phyloP scores from a whole-genome alignment of 495 filamentous ascomycete genomes.

The Mytilinidion resinicola region DNA sequence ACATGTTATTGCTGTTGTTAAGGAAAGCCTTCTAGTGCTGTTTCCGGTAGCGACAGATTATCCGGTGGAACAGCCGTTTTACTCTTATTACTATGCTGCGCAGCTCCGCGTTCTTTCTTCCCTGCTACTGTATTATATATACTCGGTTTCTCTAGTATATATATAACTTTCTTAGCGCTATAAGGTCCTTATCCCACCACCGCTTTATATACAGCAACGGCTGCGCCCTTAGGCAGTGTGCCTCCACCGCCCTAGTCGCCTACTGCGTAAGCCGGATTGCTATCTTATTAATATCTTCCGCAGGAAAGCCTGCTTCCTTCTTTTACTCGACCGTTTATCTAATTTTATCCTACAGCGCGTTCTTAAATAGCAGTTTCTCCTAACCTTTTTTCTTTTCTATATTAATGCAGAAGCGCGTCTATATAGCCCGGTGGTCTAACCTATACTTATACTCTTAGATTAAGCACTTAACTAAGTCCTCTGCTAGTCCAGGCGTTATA shows the following conservation, averaged over 20 bases:
- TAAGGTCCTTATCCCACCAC: constrained; percentile 8
- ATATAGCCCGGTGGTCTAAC: no score
- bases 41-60: constrained; percentile 8
- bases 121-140: constrained; percentile 3
- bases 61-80: constrained; percentile 13
- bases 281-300: background rate
- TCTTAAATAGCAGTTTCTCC: background rate
- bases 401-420: no score
- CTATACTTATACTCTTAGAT: no score
- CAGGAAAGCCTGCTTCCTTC: background rate
- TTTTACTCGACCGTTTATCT: background rate
- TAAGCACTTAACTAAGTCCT: no score
- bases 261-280: background rate
- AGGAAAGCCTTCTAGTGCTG: constrained; percentile 8
- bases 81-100: constrained; percentile 4
- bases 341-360: background rate
- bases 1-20: constrained; percentile 7
- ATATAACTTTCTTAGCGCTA: constrained; percentile 6
- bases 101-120: constrained; percentile 6
- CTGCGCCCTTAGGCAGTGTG: background rate
- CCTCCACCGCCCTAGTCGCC: background rate
- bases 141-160: constrained; percentile 6
- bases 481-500: no score
- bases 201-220: constrained; percentile 3
- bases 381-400: background rate